Evolutionary conservation across 768 basidiomycete genomes (phyloP).

Genomic region (Myochromella boudieri): DNA sequence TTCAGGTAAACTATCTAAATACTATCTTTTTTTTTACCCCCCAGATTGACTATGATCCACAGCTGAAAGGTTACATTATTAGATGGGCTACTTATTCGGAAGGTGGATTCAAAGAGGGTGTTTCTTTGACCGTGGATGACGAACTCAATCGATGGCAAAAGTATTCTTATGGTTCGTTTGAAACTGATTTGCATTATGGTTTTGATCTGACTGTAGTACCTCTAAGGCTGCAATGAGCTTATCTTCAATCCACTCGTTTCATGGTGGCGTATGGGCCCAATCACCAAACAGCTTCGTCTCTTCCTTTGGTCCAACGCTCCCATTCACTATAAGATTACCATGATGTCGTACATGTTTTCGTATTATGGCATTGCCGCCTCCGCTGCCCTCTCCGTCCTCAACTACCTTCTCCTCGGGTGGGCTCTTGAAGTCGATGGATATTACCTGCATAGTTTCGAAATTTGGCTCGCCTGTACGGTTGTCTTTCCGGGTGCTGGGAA

Average conservation of each 20-base stretch:
- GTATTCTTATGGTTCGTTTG: constrained; percentile 63
- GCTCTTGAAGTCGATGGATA: constrained; percentile 64
- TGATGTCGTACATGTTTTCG: constrained; percentile 71
- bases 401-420: constrained; percentile 70
- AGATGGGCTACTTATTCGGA: constrained; percentile 86
- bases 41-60: not conserved
- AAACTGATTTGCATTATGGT: not conserved
- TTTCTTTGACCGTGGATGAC: constrained; percentile 85
- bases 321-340: constrained; percentile 80
- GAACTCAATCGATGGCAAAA: constrained; percentile 94
- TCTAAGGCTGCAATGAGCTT: constrained; percentile 69
- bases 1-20: constrained; percentile 38
- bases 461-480: constrained; percentile 72
- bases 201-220: not conserved
- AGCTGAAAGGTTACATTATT: constrained; percentile 69
- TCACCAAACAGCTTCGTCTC: constrained; percentile 75
- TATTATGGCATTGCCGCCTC: constrained; percentile 68
- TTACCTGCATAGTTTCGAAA: constrained; percentile 72
- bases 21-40: not conserved
- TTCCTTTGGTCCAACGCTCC: constrained; percentile 80
- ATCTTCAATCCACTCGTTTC: constrained; percentile 81
- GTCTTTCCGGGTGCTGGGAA: constrained; percentile 73
- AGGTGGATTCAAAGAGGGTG: constrained; percentile 89
- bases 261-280: constrained; percentile 80
- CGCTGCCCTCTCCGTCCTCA: constrained; percentile 60